Base-by-base conservation (phyloP, 2,329 filamentous ascomycete species). In the Calonectria hongkongensis region DNA sequence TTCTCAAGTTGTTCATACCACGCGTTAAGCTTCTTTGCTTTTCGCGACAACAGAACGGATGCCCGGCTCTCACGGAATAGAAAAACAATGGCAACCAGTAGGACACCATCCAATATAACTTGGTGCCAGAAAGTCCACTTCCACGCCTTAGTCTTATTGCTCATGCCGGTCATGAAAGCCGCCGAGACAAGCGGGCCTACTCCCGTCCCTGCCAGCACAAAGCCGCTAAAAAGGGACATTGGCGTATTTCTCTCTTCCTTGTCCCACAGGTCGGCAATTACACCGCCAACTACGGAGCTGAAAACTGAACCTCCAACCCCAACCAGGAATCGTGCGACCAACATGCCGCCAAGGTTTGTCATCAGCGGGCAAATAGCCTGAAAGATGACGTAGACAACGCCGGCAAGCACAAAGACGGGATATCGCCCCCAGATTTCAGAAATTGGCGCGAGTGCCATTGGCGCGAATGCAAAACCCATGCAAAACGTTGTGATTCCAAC, bases 41-140 rank as follows among this genome's bases (percentile, higher is more conserved):
- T 97, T 16, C 91, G 89, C 8, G 92, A 93, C 9, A 98, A 86
- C 8, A 98, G 84, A 0, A 98, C 95, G 0, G 92, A 93, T 0
- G 94, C 95, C 9, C 96, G 88, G 3, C 94, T 98, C 83, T 98
- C 96, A 54, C 92, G 91, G 84, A 98, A 96, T 68, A 95, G 90
- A 6, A 94, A 67, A 13, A 90, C 87, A 27, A 98, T 89, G 1
- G 92, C 84, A 0, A 90, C 76, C 67, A 85, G 89, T 56, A 97
- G 83, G 1, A 92, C 82, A 0, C 87, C 91, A 68, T 92, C 91
- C 27, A 90, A 85, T 56, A 98, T 95, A 9, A 92, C 91, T 78
- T 98, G 96, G 33, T 96, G 88, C 89, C 95, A 98, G 82, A 97
- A 98, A 0, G 96, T 91, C 95, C 95, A 98, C 74, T 94, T 91